Conservation (phyloP, 371 early-diverging fungal species). For the Mucor velutinosus region DNA sequence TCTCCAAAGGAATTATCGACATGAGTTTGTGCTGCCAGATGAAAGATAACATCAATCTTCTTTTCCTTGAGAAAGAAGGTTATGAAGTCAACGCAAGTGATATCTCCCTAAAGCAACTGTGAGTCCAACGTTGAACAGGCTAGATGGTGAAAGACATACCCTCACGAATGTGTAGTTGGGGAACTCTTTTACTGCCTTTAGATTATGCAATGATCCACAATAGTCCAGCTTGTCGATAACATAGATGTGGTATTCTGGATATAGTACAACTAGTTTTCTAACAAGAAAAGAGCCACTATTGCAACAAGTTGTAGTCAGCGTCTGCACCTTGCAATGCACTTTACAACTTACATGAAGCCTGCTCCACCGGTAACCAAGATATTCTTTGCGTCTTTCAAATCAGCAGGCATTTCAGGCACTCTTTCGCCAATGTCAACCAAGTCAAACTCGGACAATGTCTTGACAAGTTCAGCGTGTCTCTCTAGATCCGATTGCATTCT, state of each 20-base stretch:
- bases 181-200: constrained; percentile 53
- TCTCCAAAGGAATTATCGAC: constrained; percentile 91
- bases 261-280: constrained; percentile 61
- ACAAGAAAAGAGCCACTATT: constrained; percentile 60
- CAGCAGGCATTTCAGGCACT: constrained; percentile 30
- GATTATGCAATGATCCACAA: constrained; percentile 72
- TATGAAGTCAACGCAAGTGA: constrained; percentile 72
- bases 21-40: constrained; percentile 86
- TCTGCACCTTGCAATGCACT: not conserved
- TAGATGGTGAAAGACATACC: constrained; percentile 32
- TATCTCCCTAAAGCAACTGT: constrained; percentile 60
- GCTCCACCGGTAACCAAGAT: constrained; percentile 89
- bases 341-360: constrained; percentile 75
- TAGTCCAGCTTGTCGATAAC: constrained; percentile 85
- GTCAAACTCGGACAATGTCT: constrained; percentile 41
- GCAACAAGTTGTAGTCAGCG: not conserved
- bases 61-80: constrained; percentile 69
- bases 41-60: constrained; percentile 77
- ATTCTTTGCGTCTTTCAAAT: constrained; percentile 44
- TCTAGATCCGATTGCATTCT: not conserved
- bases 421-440: constrained; percentile 50
- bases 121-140: not conserved
- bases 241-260: constrained; percentile 74
- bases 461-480: constrained; percentile 31
- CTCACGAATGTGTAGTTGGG: constrained; percentile 73